Conservation (phyloP, 164 flowering plant species). For the Pachysandra terminalis region DNA sequence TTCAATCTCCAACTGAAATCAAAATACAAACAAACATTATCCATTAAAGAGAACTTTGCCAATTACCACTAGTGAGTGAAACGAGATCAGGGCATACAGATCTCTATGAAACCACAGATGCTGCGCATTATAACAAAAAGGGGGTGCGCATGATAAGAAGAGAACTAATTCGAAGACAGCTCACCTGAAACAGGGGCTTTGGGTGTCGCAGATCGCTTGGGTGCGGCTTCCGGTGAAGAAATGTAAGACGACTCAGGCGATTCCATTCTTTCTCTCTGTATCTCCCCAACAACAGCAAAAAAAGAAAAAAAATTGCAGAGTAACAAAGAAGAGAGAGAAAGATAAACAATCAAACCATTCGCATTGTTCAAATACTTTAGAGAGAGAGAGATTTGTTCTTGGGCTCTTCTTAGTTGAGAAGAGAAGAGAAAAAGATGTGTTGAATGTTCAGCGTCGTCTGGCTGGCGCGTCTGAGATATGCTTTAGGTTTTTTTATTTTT, state of each 20-base stretch:
- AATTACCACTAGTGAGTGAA: neutral
- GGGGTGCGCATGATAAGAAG: too few species aligned
- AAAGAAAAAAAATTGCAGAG: neutral
- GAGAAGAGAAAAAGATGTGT: neutral
- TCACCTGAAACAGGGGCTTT: constrained; percentile 23
- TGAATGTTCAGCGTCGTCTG: neutral
- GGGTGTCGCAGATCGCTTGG: constrained; percentile 17
- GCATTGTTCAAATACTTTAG: neutral
- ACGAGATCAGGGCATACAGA: constrained; percentile 10
- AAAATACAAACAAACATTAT: too few species aligned
- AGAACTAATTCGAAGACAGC: neutral
- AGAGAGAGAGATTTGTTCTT: neutral
- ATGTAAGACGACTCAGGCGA: constrained; percentile 33
- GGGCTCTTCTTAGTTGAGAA: too few species aligned
- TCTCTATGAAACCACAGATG: constrained; percentile 1
- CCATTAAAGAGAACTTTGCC: neutral
- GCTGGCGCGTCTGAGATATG: neutral
- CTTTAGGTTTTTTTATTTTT: too few species aligned
- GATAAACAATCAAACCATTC: neutral
- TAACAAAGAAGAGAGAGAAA: neutral
- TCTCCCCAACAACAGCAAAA: too few species aligned
- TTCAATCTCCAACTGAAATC: neutral
- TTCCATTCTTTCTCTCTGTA: constrained; percentile 20
- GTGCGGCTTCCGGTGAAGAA: constrained; percentile 29
- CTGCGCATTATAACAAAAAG: too few species aligned